These are phyloP conservation scores for Abelmoschus esculentus DNA, from an alignment of 345 rosid species.

Conservation along the genomic window DNA sequence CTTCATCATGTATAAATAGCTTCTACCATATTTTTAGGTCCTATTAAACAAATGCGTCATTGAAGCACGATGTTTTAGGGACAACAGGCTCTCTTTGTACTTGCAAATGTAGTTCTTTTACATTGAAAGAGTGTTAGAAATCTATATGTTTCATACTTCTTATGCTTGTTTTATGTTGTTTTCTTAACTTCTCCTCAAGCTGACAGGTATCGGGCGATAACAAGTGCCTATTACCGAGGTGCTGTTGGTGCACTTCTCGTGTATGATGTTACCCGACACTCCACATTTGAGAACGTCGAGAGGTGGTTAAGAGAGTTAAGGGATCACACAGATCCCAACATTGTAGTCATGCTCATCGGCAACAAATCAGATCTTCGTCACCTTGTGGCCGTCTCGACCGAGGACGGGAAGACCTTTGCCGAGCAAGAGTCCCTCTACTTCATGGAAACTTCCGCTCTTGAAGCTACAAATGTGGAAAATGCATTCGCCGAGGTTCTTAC, in stretches of 20 bases:
- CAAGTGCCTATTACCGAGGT: conserved; percentile 92
- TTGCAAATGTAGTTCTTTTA: too few relatives aligned
- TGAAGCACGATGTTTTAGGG: too few relatives aligned
- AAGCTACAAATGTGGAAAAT: too few relatives aligned
- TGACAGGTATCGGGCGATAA: conserved; percentile 82
- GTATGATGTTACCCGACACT: conserved; percentile 80
- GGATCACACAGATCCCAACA: conserved; percentile 86
- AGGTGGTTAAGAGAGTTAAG: conserved; percentile 87
- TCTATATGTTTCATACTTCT: neutral
- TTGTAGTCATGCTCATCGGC: conserved; percentile 86
- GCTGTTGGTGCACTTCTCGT: conserved; percentile 92
- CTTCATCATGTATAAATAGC: too few relatives aligned
- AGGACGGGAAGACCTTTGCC: too few relatives aligned
- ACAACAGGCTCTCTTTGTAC: too few relatives aligned
- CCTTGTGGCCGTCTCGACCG: conserved; percentile 13
- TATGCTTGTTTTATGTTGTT: neutral
- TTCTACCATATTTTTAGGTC: too few relatives aligned
- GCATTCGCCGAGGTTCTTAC: too few relatives aligned
- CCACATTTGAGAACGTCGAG: conserved; percentile 77
- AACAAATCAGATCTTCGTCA: conserved; percentile 90
- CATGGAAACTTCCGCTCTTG: too few relatives aligned
- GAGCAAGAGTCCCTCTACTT: too few relatives aligned
- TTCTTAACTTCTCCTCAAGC: neutral
- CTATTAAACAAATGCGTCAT: too few relatives aligned
- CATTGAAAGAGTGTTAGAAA: neutral